These are phyloP conservation scores for Cladosporium austrohemisphaericum DNA, from an alignment of 2,329 filamentous ascomycete genomes.

Conservation along the genomic window DNA sequence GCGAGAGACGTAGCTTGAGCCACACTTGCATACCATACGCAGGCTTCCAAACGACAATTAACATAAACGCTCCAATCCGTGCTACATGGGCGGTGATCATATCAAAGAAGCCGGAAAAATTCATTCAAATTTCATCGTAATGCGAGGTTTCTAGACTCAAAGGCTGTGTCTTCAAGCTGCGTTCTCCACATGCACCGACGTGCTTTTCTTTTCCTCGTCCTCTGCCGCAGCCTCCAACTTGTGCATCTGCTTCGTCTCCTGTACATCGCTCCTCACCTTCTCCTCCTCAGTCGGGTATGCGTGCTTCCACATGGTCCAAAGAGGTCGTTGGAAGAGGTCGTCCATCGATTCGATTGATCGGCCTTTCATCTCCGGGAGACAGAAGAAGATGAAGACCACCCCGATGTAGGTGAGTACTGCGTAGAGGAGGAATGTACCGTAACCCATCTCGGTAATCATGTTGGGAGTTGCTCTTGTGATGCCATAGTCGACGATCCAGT, in stretches of 20 bases:
- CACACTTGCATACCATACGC: too few relatives aligned
- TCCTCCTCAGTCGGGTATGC: slow-evolving; percentile 23
- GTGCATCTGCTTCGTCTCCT: slow-evolving; percentile 16
- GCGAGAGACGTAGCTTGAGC: too few relatives aligned
- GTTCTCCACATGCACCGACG: not conserved
- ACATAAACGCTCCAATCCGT: too few relatives aligned
- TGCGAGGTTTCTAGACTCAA: too few relatives aligned
- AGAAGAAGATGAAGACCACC: slow-evolving; percentile 22
- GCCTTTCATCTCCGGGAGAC: slow-evolving; percentile 21
- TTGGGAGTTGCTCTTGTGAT: slow-evolving; percentile 20
- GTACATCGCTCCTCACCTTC: slow-evolving; percentile 21
- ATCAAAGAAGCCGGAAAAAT: too few relatives aligned
- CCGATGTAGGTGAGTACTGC: slow-evolving; percentile 20
- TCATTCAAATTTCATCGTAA: too few relatives aligned
- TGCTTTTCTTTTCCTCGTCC: not conserved
- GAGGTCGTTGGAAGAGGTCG: slow-evolving; percentile 20
- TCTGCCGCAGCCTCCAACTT: slow-evolving; percentile 15
- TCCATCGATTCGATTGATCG: slow-evolving; percentile 24
- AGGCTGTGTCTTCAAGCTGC: too few relatives aligned
- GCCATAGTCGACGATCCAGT: slow-evolving; percentile 24
- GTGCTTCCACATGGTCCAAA: slow-evolving; percentile 22
- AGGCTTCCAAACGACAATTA: too few relatives aligned
- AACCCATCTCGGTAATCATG: slow-evolving; percentile 22
- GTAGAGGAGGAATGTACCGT: slow-evolving; percentile 21
- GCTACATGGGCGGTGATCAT: too few relatives aligned